Evolutionary conservation across 352 stramenopile genomes (phyloP).

Genomic region (Pythium brassicae): DNA sequence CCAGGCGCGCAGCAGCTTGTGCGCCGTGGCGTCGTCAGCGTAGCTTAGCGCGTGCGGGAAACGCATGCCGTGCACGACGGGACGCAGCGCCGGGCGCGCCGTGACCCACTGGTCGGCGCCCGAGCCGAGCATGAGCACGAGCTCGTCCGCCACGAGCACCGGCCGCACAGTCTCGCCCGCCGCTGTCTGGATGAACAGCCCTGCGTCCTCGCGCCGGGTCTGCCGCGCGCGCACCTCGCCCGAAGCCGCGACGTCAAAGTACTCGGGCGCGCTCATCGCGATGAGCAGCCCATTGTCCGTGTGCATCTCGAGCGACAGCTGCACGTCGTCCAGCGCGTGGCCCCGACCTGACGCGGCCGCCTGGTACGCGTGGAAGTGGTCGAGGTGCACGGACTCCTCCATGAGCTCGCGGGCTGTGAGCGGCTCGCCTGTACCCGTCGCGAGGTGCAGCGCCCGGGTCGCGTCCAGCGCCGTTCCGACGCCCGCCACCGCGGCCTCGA

Average conservation of each 20-base stretch:
- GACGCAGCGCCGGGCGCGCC: constrained; percentile 43
- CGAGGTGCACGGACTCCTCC: constrained; percentile 65
- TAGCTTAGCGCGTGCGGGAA: constrained; percentile 48
- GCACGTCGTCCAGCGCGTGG: constrained; percentile 19
- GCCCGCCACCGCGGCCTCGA: constrained; percentile 53
- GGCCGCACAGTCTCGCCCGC: constrained; percentile 53
- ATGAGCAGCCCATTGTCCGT: constrained; percentile 77
- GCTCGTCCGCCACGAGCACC: constrained; percentile 57
- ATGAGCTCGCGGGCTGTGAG: constrained; percentile 58
- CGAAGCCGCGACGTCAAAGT: constrained; percentile 50
- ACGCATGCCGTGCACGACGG: constrained; percentile 74
- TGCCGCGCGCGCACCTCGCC: constrained; percentile 34
- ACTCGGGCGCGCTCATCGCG: constrained; percentile 64
- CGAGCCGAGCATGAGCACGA: constrained; percentile 79
- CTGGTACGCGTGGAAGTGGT: constrained; percentile 82
- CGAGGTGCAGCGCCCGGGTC: constrained; percentile 44
- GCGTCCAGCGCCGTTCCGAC: constrained; percentile 56
- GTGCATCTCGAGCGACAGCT: constrained; percentile 71
- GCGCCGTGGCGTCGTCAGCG: constrained; percentile 16
- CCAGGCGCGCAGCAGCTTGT: constrained; percentile 53
- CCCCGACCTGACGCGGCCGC: constrained; percentile 6
- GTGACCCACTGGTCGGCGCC: constrained; percentile 70
- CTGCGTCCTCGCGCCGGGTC: constrained; percentile 54
- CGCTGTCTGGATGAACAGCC: constrained; percentile 58
- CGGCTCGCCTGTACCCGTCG: constrained; percentile 21